phyloP scores from a whole-genome alignment of 140 eudicot genomes.

The Cichorium intybus region DNA sequence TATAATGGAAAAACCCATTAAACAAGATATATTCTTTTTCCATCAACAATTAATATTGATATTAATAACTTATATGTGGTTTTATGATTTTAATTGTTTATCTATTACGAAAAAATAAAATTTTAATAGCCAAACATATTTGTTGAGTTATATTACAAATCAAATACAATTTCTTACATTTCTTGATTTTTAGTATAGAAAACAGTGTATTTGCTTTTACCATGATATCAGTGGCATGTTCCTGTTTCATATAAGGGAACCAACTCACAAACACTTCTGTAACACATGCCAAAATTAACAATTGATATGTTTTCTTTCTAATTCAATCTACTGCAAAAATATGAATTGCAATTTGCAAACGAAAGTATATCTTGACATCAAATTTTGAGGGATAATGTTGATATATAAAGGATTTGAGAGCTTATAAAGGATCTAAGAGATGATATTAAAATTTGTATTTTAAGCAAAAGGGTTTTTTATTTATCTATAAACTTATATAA shows the following conservation, averaged over 20 bases:
- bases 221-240: slow-evolving; percentile 26
- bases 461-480: too few relatives aligned
- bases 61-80: background rate
- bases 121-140: background rate
- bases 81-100: background rate
- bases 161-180: background rate
- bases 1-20: background rate
- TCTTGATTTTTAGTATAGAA: background rate
- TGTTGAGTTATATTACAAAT: background rate
- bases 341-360: background rate
- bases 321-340: too few relatives aligned
- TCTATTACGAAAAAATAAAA: too few relatives aligned
- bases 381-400: too few relatives aligned
- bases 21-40: background rate
- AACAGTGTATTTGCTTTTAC: slow-evolving; percentile 1
- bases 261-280: slow-evolving; percentile 17
- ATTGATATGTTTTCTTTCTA: background rate
- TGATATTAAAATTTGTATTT: too few relatives aligned
- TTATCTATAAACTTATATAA: too few relatives aligned
- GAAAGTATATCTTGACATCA: too few relatives aligned
- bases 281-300: slow-evolving; percentile 18
- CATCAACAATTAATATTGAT: background rate
- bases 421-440: too few relatives aligned
- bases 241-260: slow-evolving; percentile 32
- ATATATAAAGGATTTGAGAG: too few relatives aligned